phyloP scores from a whole-genome alignment of 179 eudicot genomes.

The Beta macrorhiza region DNA sequence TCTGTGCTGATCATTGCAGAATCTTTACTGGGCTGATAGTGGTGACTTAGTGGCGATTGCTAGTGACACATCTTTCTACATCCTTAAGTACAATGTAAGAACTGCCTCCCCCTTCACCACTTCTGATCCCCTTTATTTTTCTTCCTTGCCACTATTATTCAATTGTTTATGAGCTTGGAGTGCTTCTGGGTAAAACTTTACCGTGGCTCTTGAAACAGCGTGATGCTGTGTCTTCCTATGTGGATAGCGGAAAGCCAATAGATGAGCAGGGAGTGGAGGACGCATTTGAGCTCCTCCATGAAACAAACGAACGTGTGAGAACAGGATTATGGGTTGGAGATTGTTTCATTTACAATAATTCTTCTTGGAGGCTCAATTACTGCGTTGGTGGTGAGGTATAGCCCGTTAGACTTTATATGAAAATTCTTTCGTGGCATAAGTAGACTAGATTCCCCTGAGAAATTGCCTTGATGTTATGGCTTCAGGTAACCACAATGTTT shows the following conservation, averaged over 20 bases:
- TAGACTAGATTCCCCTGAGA: slow-evolving; percentile 4
- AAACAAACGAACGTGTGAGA: slow-evolving; percentile 91
- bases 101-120: background rate
- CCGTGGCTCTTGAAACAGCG: slow-evolving; percentile 54
- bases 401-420: background rate
- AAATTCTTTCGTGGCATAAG: background rate
- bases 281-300: slow-evolving; percentile 95
- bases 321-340: slow-evolving; percentile 99
- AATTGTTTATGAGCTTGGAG: background rate
- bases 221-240: slow-evolving; percentile 70
- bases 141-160: background rate
- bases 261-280: slow-evolving; percentile 93
- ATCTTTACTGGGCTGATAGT: slow-evolving; percentile 97
- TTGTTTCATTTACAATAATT: slow-evolving; percentile 89
- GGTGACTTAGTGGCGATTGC: slow-evolving; percentile 97
- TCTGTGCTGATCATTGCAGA: slow-evolving; percentile 43
- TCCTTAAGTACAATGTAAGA: slow-evolving; percentile 87
- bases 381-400: slow-evolving; percentile 99
- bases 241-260: slow-evolving; percentile 81
- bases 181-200: background rate
- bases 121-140: background rate
- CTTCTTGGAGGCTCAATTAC: slow-evolving; percentile 94
- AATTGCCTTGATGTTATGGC: slow-evolving; percentile 13
- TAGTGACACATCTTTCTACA: slow-evolving; percentile 93
- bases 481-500: slow-evolving; percentile 95